These are phyloP conservation scores for Lentinula guzmanii DNA, from an alignment of 768 basidiomycete genomes.

Conservation along the genomic window DNA sequence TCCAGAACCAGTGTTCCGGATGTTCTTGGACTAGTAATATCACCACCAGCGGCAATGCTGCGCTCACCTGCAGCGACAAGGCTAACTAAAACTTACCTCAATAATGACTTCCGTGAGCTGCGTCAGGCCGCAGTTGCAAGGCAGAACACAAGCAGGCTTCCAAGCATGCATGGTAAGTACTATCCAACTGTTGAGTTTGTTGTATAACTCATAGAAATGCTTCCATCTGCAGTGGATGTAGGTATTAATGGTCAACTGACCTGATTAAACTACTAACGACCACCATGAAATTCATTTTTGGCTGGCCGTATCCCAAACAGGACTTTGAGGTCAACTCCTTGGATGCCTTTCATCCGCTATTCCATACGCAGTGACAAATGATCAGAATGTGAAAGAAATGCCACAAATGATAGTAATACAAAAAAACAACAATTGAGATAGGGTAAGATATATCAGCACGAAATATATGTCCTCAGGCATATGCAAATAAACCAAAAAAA, in stretches of 20 bases:
- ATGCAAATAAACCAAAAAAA: not conserved
- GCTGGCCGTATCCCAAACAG: slow-evolving; percentile 12
- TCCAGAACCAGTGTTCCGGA: slow-evolving; percentile 46
- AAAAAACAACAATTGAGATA: slow-evolving; percentile 8
- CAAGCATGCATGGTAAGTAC: slow-evolving; percentile 70
- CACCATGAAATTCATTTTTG: slow-evolving; percentile 3
- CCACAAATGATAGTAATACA: slow-evolving; percentile 11
- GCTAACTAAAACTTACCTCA: slow-evolving; percentile 75
- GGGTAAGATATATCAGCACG: slow-evolving; percentile 6
- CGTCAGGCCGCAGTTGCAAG: slow-evolving; percentile 62
- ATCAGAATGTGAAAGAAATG: not conserved
- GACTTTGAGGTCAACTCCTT: slow-evolving; percentile 26
- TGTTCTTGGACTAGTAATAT: slow-evolving; percentile 60
- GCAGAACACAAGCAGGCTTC: slow-evolving; percentile 80
- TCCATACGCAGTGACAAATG: slow-evolving; percentile 2
- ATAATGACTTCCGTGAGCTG: slow-evolving; percentile 78
- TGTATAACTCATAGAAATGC: not conserved
- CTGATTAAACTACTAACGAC: slow-evolving; percentile 12
- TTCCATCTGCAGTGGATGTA: slow-evolving; percentile 37
- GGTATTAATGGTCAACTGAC: slow-evolving; percentile 26
- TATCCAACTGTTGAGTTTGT: not conserved
- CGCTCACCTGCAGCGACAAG: slow-evolving; percentile 70
- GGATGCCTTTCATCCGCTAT: slow-evolving; percentile 15
- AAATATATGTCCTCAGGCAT: not conserved
- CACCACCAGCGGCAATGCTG: slow-evolving; percentile 64